phyloP scores from a whole-genome alignment of 805 yeast genomes.

The Myxozyma kluyveri region DNA sequence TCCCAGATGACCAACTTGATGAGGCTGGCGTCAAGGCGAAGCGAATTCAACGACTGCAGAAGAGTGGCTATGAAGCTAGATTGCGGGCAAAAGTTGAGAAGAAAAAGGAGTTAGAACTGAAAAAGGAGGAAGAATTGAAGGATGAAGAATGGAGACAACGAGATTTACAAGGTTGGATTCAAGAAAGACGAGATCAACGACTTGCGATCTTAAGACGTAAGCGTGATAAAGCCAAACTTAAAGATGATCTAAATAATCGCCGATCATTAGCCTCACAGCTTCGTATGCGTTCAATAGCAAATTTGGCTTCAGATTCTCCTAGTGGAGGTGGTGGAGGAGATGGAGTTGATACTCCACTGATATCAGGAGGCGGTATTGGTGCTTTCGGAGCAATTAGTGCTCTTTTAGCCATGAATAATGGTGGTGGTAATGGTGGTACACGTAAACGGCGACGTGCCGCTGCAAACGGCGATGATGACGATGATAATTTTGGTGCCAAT shows the following conservation, averaged over 20 bases:
- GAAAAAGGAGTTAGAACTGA: conserved; percentile 57
- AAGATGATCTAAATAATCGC: conserved; percentile 78
- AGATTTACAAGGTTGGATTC: conserved; percentile 78
- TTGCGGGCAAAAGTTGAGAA: conserved; percentile 78
- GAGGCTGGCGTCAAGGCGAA: conserved; percentile 84
- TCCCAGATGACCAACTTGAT: conserved; percentile 77
- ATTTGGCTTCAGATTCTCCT: conserved; percentile 65
- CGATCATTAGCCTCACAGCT: conserved; percentile 89
- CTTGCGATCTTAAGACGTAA: conserved; percentile 56
- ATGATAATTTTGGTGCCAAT: conserved; percentile 90
- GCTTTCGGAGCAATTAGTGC: background rate
- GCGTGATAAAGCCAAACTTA: conserved; percentile 65
- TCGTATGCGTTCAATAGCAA: conserved; percentile 87
- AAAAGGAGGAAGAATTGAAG: conserved; percentile 57
- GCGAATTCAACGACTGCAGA: conserved; percentile 74
- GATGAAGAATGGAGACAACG: conserved; percentile 75
- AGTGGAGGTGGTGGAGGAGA: background rate
- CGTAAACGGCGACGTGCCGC: conserved; percentile 20
- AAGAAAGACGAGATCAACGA: conserved; percentile 61
- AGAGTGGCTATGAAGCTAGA: conserved; percentile 87
- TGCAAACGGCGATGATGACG: conserved; percentile 74
- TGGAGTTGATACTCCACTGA: conserved; percentile 2
- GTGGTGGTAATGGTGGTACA: conserved; percentile 15
- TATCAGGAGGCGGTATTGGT: background rate
- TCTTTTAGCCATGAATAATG: background rate